Evolutionary conservation across 306 rosid genomes (phyloP).

Genomic region (Vigna trinervia): DNA sequence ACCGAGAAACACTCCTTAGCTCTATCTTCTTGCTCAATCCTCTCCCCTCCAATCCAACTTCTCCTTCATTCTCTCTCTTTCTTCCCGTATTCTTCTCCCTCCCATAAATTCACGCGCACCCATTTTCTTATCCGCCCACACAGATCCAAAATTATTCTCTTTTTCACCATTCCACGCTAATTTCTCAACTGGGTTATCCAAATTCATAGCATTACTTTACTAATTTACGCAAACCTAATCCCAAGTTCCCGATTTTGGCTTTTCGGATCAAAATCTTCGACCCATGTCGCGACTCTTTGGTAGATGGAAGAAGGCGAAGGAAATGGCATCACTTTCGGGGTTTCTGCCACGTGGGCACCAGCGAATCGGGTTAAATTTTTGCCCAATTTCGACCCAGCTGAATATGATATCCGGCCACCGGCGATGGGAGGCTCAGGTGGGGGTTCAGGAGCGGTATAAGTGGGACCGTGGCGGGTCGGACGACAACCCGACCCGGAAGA

Average conservation of each 20-base stretch:
- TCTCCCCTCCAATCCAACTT: slow-evolving; percentile 50
- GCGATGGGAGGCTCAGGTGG: slow-evolving; percentile 60
- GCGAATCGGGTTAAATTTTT: slow-evolving; percentile 42
- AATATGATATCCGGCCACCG: slow-evolving; percentile 55
- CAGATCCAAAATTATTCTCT: slow-evolving; percentile 48
- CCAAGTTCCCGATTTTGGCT: slow-evolving; percentile 12
- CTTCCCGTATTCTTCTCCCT: not conserved
- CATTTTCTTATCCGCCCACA: slow-evolving; percentile 18
- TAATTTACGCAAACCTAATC: not conserved
- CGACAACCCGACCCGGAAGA: slow-evolving; percentile 65
- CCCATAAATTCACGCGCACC: slow-evolving; percentile 27
- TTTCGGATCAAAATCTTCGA: slow-evolving; percentile 30
- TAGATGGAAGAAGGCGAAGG: slow-evolving; percentile 72
- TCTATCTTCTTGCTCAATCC: slow-evolving; percentile 53
- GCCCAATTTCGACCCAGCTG: slow-evolving; percentile 66
- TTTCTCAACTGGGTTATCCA: slow-evolving; percentile 39
- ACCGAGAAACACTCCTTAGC: slow-evolving; percentile 48
- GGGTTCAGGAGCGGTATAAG: slow-evolving; percentile 82
- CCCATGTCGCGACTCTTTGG: slow-evolving; percentile 63
- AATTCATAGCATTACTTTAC: slow-evolving; percentile 1
- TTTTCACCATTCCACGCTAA: slow-evolving; percentile 19
- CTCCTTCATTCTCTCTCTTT: slow-evolving; percentile 40
- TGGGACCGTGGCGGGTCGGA: slow-evolving; percentile 96
- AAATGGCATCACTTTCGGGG: slow-evolving; percentile 46
- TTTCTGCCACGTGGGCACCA: slow-evolving; percentile 32